Conservation (phyloP, 1,139 yeast species). For the Blastobotrys arbuscula region DNA sequence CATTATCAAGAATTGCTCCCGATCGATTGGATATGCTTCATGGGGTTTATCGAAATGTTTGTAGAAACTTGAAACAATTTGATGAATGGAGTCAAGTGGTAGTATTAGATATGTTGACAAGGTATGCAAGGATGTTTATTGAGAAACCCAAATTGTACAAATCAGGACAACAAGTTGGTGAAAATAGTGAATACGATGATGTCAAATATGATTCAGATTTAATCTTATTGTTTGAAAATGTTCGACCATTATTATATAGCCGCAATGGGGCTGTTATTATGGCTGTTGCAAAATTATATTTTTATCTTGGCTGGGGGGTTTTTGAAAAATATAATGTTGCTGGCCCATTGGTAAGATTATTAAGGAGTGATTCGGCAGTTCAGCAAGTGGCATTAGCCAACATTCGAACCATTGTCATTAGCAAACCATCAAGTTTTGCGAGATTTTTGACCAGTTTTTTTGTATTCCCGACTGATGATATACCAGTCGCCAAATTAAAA, state of each 20-base stretch:
- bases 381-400: conserved; percentile 32
- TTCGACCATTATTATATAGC: conserved; percentile 44
- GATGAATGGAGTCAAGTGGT: conserved; percentile 75
- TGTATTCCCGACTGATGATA: conserved; percentile 49
- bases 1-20: conserved; percentile 51
- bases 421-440: conserved; percentile 44
- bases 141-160: conserved; percentile 41
- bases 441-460: conserved; percentile 49
- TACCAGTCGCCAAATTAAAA: conserved; percentile 47
- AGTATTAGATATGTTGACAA: conserved; percentile 56
- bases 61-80: conserved; percentile 47
- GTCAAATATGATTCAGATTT: conserved; percentile 50
- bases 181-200: conserved; percentile 17
- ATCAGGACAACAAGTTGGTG: conserved; percentile 22
- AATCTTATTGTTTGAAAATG: conserved; percentile 44
- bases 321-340: conserved; percentile 47
- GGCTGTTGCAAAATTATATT: conserved; percentile 52
- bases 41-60: conserved; percentile 58
- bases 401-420: conserved; percentile 34
- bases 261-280: conserved; percentile 58
- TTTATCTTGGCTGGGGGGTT: conserved; percentile 47
- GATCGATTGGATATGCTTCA: conserved; percentile 64
- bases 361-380: conserved; percentile 33
- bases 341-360: conserved; percentile 44
- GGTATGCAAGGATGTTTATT: conserved; percentile 59